These are phyloP conservation scores for Lithohypha guttulata DNA, from an alignment of 2,329 filamentous ascomycete genomes.

Conservation along the genomic window DNA sequence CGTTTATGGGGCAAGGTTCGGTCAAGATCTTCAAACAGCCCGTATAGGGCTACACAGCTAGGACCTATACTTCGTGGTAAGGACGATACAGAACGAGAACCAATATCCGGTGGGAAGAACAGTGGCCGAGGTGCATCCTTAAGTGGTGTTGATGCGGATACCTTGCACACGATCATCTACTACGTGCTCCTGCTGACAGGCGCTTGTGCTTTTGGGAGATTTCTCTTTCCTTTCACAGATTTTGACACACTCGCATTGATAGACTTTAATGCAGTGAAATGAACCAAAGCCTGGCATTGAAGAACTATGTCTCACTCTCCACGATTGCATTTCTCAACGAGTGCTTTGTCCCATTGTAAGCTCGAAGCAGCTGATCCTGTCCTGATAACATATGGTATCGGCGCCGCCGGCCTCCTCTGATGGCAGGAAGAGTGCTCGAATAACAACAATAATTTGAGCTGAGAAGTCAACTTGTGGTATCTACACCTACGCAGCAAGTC, in stretches of 20 bases:
- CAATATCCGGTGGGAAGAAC: constrained; percentile 28
- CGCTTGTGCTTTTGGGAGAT: constrained; percentile 57
- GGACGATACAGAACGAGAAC: constrained; percentile 23
- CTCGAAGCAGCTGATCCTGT: too few relatives aligned
- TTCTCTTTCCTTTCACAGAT: constrained; percentile 59
- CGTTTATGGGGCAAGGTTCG: constrained; percentile 71
- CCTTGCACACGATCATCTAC: constrained; percentile 63
- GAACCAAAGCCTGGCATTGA: too few relatives aligned
- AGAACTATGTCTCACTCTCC: too few relatives aligned
- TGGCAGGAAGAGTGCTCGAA: too few relatives aligned
- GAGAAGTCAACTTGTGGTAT: too few relatives aligned
- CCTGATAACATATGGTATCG: too few relatives aligned
- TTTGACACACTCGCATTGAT: background rate
- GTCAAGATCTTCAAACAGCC: constrained; percentile 29
- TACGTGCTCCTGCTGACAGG: constrained; percentile 67
- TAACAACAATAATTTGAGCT: too few relatives aligned
- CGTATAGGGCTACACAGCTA: background rate
- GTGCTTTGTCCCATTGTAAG: too few relatives aligned
- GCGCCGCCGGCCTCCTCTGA: too few relatives aligned
- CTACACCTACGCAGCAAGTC: too few relatives aligned
- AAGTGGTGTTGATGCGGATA: constrained; percentile 25
- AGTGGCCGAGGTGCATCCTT: constrained; percentile 18
- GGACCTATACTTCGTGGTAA: constrained; percentile 8
- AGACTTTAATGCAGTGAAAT: background rate
- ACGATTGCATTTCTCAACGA: too few relatives aligned